Base-by-base conservation (phyloP, 352 stramenopile species). In the Phytophthora chlamydospora region DNA sequence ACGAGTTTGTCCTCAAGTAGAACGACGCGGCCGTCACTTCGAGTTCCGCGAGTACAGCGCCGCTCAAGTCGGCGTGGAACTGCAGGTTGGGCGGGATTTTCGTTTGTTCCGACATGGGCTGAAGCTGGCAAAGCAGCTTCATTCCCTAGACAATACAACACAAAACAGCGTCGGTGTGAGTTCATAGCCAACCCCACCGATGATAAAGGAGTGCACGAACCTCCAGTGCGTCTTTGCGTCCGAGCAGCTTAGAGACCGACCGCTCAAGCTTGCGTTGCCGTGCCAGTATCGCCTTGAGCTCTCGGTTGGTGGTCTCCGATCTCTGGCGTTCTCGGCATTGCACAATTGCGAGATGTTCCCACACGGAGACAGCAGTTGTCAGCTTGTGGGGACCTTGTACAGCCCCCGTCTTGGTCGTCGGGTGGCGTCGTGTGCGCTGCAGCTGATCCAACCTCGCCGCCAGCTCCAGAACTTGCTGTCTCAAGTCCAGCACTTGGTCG, bases 241-340 rank as follows among this genome's bases (percentile, higher is more conserved):
- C 33, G 2, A 73, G 41, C 2, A 69, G 33, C 16, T 55, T 54
- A 16, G 29, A 45, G 0, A 68, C 19, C 3, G 52, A 51, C 2
- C 38, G 44, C 27, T 57, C 43, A 10, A 69, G 19, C 24, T 58
- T 57, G 8, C 47, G 47, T 24, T 73, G 65, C 4, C 50, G 35
- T 8, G 42, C n/a, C 10, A 73, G 31, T 6, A 66, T 45, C 12
- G 33, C 9, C 33, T 69, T 73, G 3, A 73, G 54, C 32, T 69
- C 59, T 21, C 42, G 51, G 27, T 73, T 73, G 4, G 44, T 68
- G 6, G 50, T 7, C 29, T 71, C 63, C 5, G 63, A 43, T 44
- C 49, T 39, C 7, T 66, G 59, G 3, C 65, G 65, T 41, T 68
- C 46, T 43, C 40, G 43, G 19, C 21, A 59, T 17, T 53, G 56